Evolutionary conservation across 306 rosid genomes (phyloP), one percentile per base, ranked within the genome.

Genomic region (Vigna nakashimae): DNA sequence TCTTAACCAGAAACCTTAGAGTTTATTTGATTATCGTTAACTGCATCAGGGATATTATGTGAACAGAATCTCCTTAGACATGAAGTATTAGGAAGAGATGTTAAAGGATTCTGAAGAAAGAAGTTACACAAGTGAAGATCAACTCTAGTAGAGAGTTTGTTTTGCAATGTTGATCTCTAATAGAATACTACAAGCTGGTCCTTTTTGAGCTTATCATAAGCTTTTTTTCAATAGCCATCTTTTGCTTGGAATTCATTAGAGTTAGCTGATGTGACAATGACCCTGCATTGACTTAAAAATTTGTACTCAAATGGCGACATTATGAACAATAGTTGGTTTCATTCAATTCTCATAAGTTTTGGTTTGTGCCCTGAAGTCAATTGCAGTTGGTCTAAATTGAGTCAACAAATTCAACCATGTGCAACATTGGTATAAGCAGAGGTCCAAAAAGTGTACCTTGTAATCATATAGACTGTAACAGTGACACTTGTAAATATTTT

Each of bases 361-460:
- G 46, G 48, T 63, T 30, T 6, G 11, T 30, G 43, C 45, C 65
- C 3, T 63, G 69, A 6, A 34, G 48, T 14, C 69, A 34, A 36
- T 3, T 34, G 48, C 26, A 63, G 42, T 63, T 32, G 69, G 9
- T 58, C 65, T 58, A 4, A 58, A 26, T 6, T 28, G 17, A 58
- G 65, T 58, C 34, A 34, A 34, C 68, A 32, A 62, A 62, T 62
- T 32, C 68, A 34, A 17, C 42, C 30, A 20, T 58, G 38, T 63
- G 16, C 49, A 9, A 26, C 26, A n/a, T 36, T 36, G 28, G 26
- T 16, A n/a, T 8, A 63, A 34, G 49, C 7, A 64, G 36, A 34
- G 49, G 1, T 36, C 49, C 15, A n/a, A 7, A 36, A 48, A 64
- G 15, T 38, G 26, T 64, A 36, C 2, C 10, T 4, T 62, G 68